Conservation (phyloP, 1,284 basidiomycete species). For the Cryptococcus jaspeensis region DNA sequence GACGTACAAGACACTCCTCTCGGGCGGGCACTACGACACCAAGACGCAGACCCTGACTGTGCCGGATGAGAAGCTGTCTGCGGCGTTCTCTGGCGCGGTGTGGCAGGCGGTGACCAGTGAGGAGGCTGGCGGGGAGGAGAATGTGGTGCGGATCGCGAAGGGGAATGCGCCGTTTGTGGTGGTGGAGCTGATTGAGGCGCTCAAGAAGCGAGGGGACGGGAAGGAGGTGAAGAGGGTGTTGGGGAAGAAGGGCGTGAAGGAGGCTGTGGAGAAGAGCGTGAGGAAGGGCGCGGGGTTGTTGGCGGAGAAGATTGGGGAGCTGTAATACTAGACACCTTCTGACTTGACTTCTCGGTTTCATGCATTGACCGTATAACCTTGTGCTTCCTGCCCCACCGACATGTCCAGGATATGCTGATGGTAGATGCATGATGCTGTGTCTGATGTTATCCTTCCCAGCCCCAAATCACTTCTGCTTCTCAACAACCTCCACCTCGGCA, state of each 20-base stretch:
- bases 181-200: constrained; percentile 68
- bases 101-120: constrained; percentile 56
- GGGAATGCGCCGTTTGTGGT: constrained; percentile 73
- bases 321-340: constrained; percentile 13
- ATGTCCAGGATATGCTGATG: too few species aligned
- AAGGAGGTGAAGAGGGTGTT: constrained; percentile 62
- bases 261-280: constrained; percentile 35
- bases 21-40: constrained; percentile 82
- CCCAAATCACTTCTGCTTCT: not conserved
- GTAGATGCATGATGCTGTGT: too few species aligned
- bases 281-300: constrained; percentile 48
- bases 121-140: constrained; percentile 43
- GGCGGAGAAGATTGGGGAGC: constrained; percentile 38
- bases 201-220: constrained; percentile 54
- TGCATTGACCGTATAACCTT: too few species aligned
- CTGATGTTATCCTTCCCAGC: too few species aligned
- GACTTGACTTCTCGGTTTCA: too few species aligned
- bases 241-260: constrained; percentile 50
- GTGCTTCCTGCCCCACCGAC: too few species aligned
- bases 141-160: constrained; percentile 61
- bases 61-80: constrained; percentile 59
- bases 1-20: constrained; percentile 78
- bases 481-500: not conserved
- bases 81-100: constrained; percentile 60
- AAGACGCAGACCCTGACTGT: constrained; percentile 58